Evolutionary conservation across 306 rosid genomes (phyloP), one percentile per base, ranked within the genome.

Genomic region (Citrullus colocynthis): DNA sequence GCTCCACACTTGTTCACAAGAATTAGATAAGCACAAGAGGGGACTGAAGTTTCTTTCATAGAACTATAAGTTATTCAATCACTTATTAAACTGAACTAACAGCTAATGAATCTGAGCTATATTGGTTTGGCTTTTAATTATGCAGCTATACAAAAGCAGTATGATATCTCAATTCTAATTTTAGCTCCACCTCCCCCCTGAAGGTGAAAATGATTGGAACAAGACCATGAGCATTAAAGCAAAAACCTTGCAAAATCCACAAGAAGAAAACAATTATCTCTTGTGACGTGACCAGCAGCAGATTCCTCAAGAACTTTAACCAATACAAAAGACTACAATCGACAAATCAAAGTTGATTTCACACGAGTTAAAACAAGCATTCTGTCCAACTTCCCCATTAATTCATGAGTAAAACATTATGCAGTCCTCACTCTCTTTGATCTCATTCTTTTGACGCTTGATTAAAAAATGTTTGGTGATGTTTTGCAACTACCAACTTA

Each of bases 1-100:
- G 48, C 62, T 57, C 78, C 44, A 9, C 83, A 74, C 42, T 71
- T 77, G 82, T 75, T 51, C 41, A 37, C 24, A 86, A 55, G 76
- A 4, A 36, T 2, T 44, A 36, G 39, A 73, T 61, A 34, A 78
- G 18, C 16, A 24, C 49, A 52, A 34, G 28, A 78, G 37, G 36
- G 12, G 17, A 32, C 42, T 49, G 39, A 79, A 42, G 62, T 16
- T 18, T 16, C 15, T 32, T 74, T 30, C 15, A 5, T 2, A 24
- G 13, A 52, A 52, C 30, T 52, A 24, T 24, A 24, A 24, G 28
- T 52, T 45, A 73, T 17, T 52, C 41, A 32, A 32, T 4, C 15
- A 54, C 10, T 32, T 32, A 21, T 52, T 52, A 34, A 30, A 49
- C 42, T 28, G 59, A 72, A 30, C 18, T 72, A 72, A 15, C n/a